phyloP scores from a whole-genome alignment of 176 grass and related monocot species.

The Avena sativa region DNA sequence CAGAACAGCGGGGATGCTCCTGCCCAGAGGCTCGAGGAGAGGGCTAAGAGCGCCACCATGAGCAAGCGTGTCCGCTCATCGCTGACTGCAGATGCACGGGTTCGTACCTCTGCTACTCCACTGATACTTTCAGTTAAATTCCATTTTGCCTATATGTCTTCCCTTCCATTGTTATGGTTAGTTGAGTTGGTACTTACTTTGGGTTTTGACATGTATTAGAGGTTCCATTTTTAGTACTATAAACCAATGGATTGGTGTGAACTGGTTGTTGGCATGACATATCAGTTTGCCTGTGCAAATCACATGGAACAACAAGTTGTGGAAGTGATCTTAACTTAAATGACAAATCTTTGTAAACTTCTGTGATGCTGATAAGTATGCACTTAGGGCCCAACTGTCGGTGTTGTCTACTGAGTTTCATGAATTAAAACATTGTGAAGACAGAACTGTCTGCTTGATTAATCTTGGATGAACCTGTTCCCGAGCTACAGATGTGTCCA shows the following conservation, averaged over 20 bases:
- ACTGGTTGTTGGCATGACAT: slow-evolving; percentile 4
- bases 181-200: background rate
- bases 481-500: background rate
- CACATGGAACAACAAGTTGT: background rate
- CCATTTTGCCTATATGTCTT: background rate
- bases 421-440: background rate
- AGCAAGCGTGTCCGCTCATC: slow-evolving; percentile 81
- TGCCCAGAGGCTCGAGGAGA: slow-evolving; percentile 59
- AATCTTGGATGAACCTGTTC: background rate
- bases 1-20: slow-evolving; percentile 49
- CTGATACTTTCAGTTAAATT: background rate
- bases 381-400: background rate
- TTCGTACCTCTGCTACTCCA: slow-evolving; percentile 46
- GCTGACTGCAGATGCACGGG: slow-evolving; percentile 67
- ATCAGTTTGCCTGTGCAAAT: background rate
- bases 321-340: slow-evolving; percentile 12
- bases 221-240: background rate
- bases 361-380: background rate
- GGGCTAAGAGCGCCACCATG: slow-evolving; percentile 61
- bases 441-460: background rate
- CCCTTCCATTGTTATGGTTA: slow-evolving; percentile 13
- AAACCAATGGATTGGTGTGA: background rate
- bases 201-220: background rate
- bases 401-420: background rate
- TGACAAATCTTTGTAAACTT: slow-evolving; percentile 16